Evolutionary conservation across 768 basidiomycete species (phyloP).

Genomic region (Suillus sp.): DNA sequence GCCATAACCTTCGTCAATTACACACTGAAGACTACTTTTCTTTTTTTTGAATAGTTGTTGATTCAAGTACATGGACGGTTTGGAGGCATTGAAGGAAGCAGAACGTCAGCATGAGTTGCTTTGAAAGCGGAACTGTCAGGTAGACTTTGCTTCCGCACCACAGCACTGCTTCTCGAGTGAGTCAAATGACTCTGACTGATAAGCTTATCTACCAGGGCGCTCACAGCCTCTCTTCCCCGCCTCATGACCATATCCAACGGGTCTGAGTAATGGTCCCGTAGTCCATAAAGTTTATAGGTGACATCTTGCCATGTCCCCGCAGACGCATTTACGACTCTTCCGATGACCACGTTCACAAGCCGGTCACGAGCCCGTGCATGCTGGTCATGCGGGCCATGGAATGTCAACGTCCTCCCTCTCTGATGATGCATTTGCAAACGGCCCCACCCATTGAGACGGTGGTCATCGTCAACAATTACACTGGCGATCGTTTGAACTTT

Average conservation of each 20-base stretch:
- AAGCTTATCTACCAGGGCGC: background rate
- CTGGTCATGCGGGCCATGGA: constrained; percentile 57
- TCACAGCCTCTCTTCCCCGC: background rate
- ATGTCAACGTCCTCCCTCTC: constrained; percentile 57
- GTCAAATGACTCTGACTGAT: background rate
- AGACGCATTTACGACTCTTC: constrained; percentile 23
- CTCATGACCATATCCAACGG: background rate
- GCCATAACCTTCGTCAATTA: background rate
- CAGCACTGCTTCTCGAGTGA: background rate
- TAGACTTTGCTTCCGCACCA: background rate
- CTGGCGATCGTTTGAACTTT: constrained; percentile 60
- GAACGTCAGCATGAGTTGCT: background rate
- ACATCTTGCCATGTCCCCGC: background rate
- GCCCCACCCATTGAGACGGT: constrained; percentile 20
- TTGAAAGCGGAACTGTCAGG: background rate
- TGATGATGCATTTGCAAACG: constrained; percentile 48
- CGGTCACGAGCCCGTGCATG: constrained; percentile 64
- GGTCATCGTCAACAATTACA: constrained; percentile 52
- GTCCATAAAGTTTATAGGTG: background rate
- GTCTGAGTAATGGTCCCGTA: background rate
- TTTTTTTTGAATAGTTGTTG: background rate
- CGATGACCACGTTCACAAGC: constrained; percentile 39
- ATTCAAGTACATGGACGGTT: background rate
- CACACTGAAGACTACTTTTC: background rate
- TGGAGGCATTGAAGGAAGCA: background rate